These are phyloP conservation scores for Gracilaria domingensis DNA, from an alignment of 23 red algal genomes.

Conservation along the genomic window DNA sequence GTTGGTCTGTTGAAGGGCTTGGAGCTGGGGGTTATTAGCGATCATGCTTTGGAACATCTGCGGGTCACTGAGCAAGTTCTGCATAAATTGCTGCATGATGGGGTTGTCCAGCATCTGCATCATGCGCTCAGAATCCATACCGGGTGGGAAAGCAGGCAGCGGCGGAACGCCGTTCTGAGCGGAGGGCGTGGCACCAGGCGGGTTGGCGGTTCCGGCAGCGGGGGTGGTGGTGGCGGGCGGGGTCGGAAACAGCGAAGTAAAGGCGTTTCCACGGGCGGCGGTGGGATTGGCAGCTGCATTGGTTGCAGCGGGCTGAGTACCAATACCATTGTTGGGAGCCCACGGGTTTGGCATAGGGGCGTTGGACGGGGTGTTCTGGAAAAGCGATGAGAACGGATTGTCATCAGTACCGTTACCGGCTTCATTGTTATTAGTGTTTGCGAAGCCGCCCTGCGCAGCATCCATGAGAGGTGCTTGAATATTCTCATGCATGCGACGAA, in stretches of 20 bases:
- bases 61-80: slow-evolving; percentile 66
- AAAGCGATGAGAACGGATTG: slow-evolving; percentile 80
- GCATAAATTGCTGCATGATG: slow-evolving; percentile 81
- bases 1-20: slow-evolving; percentile 72
- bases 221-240: slow-evolving; percentile 5
- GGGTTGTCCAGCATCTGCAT: slow-evolving; percentile 86
- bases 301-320: not conserved
- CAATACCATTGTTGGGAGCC: slow-evolving; percentile 46
- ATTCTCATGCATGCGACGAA: slow-evolving; percentile 95
- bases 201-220: slow-evolving; percentile 43
- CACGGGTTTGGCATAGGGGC: slow-evolving; percentile 89
- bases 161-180: not conserved
- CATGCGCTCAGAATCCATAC: slow-evolving; percentile 55
- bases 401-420: slow-evolving; percentile 46
- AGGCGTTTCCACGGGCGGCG: slow-evolving; percentile 9
- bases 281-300: not conserved
- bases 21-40: slow-evolving; percentile 73
- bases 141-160: not conserved
- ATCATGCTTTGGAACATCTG: slow-evolving; percentile 83
- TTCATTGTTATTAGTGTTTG: slow-evolving; percentile 27
- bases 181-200: not conserved
- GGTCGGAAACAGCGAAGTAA: slow-evolving; percentile 8
- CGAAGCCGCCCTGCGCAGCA: slow-evolving; percentile 55
- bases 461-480: slow-evolving; percentile 90
- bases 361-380: slow-evolving; percentile 75